phyloP scores from a whole-genome alignment of 2,329 filamentous ascomycete species.

The Golovinomyces cichoracearum region DNA sequence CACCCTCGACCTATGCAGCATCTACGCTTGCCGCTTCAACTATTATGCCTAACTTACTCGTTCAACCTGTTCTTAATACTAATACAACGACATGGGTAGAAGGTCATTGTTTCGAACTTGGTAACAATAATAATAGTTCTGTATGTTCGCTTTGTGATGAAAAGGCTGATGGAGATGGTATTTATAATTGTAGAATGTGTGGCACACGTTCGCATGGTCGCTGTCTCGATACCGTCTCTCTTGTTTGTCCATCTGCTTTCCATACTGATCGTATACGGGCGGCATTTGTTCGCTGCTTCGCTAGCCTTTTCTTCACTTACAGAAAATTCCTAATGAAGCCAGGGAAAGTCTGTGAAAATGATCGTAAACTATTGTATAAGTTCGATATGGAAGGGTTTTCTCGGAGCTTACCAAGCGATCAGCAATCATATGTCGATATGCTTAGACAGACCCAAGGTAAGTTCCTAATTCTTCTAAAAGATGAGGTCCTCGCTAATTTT shows the following conservation, averaged over 20 bases:
- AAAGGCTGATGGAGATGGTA: constrained; percentile 35
- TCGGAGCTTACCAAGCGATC: constrained; percentile 36
- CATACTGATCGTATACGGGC: constrained; percentile 34
- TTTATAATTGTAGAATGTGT: constrained; percentile 49
- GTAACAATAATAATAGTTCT: constrained; percentile 29
- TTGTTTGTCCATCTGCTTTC: constrained; percentile 39
- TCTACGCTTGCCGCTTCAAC: constrained; percentile 69
- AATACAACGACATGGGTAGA: constrained; percentile 64
- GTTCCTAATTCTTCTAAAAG: constrained; percentile 7
- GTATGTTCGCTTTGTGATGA: constrained; percentile 55
- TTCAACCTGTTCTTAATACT: constrained; percentile 54
- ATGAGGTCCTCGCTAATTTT: too few relatives aligned
- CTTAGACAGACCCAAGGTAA: constrained; percentile 41
- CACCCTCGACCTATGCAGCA: constrained; percentile 60
- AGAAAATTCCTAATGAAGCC: constrained; percentile 35
- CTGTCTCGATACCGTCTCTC: constrained; percentile 33
- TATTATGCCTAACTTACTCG: constrained; percentile 61
- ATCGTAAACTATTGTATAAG: constrained; percentile 30
- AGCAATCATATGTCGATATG: constrained; percentile 37
- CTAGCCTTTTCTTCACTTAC: constrained; percentile 41
- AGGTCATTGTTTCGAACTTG: constrained; percentile 53
- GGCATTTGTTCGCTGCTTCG: constrained; percentile 37
- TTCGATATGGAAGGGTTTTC: constrained; percentile 42
- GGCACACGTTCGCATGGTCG: constrained; percentile 29
- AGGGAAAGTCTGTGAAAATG: constrained; percentile 30